These are phyloP conservation scores for Penicillium macrosclerotiorum DNA, from an alignment of 495 filamentous ascomycete genomes.

Conservation along the genomic window DNA sequence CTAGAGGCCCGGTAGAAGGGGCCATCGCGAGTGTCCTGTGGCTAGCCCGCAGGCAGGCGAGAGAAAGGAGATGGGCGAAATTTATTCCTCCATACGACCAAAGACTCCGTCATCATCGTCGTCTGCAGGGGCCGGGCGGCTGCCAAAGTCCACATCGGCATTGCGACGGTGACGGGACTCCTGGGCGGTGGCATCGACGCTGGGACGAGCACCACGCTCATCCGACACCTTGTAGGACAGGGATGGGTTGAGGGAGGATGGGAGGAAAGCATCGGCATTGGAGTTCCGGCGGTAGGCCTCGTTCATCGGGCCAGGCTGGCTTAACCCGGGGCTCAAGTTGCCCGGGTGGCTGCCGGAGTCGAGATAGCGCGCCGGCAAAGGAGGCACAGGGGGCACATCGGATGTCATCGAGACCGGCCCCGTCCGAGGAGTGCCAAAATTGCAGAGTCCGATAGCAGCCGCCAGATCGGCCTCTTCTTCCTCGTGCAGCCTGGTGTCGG, in stretches of 20 bases:
- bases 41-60: slow-evolving; percentile 1
- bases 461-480: slow-evolving; percentile 71
- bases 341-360: slow-evolving; percentile 33
- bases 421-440: slow-evolving; percentile 77
- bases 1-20: slow-evolving; percentile 7
- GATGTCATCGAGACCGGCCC: slow-evolving; percentile 66
- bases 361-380: slow-evolving; percentile 61
- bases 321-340: slow-evolving; percentile 24
- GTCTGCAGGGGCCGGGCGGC: slow-evolving; percentile 63
- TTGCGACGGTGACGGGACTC: slow-evolving; percentile 52
- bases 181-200: slow-evolving; percentile 31
- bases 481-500: slow-evolving; percentile 53
- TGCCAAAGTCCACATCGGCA: slow-evolving; percentile 78
- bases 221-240: slow-evolving; percentile 51
- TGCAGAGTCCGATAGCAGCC: slow-evolving; percentile 90
- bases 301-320: slow-evolving; percentile 33
- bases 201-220: slow-evolving; percentile 41
- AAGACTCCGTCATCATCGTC: slow-evolving; percentile 96
- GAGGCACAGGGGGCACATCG: slow-evolving; percentile 84
- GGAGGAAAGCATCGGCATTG: slow-evolving; percentile 37
- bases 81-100: slow-evolving; percentile 90
- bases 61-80: not conserved
- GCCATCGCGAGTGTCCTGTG: slow-evolving; percentile 1
- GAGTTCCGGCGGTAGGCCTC: slow-evolving; percentile 38
- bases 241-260: slow-evolving; percentile 44